Evolutionary conservation across 2,329 filamentous ascomycete genomes (phyloP), one percentile per base, ranked within the genome.

Genomic region (Diaporthe vexans): DNA sequence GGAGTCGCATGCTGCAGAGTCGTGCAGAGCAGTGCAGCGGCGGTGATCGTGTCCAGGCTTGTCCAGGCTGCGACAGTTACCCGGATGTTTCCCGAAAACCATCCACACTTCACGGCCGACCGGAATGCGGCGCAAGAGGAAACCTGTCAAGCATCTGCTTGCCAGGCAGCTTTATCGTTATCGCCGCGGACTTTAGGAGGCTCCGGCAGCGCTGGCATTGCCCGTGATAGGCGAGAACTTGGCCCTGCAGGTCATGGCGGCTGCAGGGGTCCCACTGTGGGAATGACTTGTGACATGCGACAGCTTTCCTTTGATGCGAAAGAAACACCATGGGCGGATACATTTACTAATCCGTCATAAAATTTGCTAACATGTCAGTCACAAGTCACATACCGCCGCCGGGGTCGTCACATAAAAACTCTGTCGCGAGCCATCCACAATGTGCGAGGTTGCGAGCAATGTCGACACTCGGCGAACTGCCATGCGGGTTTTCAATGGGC

Each of bases 131-230:
- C 63, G 63, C 13, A 68, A 46, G n/a, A 29, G 1, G 9, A 59
- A 71, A 46, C 4, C 4, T 57, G 51, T 61, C 69, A 63, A 37
- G 52, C 69, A 58, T 61, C 35, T 71, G 52, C 54, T 58, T 57
- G 69, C 33, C n/a, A 43, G 69, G 11, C 54, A 35, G 69, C 69
- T 61, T 71, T 71, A 71, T 71, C 69, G 69, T 61, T 61, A 71
- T 71, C 69, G 51, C 40, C 37, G 58, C 37, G 37, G 37, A 43
- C 58, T 17, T 17, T 43, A 29, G 26, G 37, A 15, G 24, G 56
- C 56, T 59, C 40, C 56, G 54, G 46, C 29, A n/a, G 29, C n/a
- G 17, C 37, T 33, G 63, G 63, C 63, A 17, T 8, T 48, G 63
- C 19, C n/a, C 21, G 3, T 26, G 63, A 68, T 54, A 68, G 63